Conservation (phyloP, 495 filamentous ascomycete genomes). For the Oidiodendron maius region DNA sequence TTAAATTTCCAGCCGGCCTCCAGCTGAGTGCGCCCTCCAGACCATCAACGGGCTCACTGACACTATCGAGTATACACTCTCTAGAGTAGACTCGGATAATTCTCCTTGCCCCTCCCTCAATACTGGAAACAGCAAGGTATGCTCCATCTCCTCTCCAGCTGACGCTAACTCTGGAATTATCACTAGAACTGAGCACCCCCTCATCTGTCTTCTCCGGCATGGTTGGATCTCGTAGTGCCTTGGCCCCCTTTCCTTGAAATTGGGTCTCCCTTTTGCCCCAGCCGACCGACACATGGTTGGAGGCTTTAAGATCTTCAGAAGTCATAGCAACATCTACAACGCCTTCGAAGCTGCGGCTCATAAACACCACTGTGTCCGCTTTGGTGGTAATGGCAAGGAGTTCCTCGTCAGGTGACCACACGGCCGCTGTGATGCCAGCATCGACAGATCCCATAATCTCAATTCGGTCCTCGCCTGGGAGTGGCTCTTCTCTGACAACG, state of each 20-base stretch:
- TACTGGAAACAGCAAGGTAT: constrained; percentile 77
- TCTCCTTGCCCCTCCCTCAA: constrained; percentile 61
- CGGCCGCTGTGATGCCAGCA: constrained; percentile 80
- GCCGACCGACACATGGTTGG: constrained; percentile 94
- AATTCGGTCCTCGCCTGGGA: constrained; percentile 65
- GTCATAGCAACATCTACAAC: constrained; percentile 66
- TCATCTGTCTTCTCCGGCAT: constrained; percentile 90
- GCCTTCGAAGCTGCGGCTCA: constrained; percentile 87
- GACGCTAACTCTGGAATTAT: constrained; percentile 65
- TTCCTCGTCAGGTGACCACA: constrained; percentile 95
- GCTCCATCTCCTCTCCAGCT: constrained; percentile 94
- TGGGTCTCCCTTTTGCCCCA: constrained; percentile 99
- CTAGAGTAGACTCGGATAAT: constrained; percentile 83
- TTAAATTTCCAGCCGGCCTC: constrained; percentile 84
- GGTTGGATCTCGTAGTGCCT: constrained; percentile 85
- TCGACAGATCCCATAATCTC: constrained; percentile 93
- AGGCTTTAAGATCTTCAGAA: constrained; percentile 72
- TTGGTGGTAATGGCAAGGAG: constrained; percentile 75
- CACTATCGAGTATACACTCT: constrained; percentile 84
- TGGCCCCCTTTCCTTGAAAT: constrained; percentile 90
- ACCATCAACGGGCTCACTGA: constrained; percentile 88
- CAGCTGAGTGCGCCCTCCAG: constrained; percentile 84
- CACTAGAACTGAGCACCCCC: constrained; percentile 64
- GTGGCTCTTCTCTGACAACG: constrained; percentile 69
- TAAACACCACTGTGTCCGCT: constrained; percentile 76